These are phyloP conservation scores for Fraxinus platypoda DNA, from an alignment of 305 asterid species.

Conservation along the genomic window DNA sequence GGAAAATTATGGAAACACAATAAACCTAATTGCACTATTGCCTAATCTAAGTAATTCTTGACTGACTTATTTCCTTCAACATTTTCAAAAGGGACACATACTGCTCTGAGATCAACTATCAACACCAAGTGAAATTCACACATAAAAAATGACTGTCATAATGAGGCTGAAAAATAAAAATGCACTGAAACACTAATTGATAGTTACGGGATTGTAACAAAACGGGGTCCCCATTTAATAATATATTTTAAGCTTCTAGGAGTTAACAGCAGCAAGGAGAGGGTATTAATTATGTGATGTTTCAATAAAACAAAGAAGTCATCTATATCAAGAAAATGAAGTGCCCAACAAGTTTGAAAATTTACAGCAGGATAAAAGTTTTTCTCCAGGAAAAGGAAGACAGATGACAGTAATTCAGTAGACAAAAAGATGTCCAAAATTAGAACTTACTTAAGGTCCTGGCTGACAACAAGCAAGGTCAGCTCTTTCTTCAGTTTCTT, in stretches of 20 bases:
- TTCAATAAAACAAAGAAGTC: background rate
- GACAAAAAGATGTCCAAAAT: constrained; percentile 16
- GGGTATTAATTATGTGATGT: background rate
- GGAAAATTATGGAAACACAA: background rate
- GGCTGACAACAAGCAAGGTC: constrained; percentile 88
- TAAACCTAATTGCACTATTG: no score
- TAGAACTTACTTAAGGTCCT: constrained; percentile 78
- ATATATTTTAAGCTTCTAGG: background rate
- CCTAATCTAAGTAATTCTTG: no score
- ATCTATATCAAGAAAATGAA: constrained; percentile 11
- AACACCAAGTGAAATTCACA: background rate
- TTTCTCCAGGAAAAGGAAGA: constrained; percentile 13
- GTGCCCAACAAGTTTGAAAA: background rate
- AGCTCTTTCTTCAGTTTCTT: constrained; percentile 74
- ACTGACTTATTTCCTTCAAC: no score
- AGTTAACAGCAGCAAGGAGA: background rate
- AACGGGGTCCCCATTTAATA: background rate
- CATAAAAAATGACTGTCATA: background rate
- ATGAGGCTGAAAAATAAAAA: background rate
- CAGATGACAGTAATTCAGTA: constrained; percentile 8
- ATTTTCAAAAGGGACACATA: background rate
- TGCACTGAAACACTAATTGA: background rate
- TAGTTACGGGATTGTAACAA: background rate
- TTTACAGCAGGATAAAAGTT: background rate
- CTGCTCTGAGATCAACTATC: background rate